Percentiles rank a stretch among this genome's conserved stretches.
phyloP scores from a whole-genome alignment of 108 stramenopile genomes.

The Aureococcus anophagefferens region DNA sequence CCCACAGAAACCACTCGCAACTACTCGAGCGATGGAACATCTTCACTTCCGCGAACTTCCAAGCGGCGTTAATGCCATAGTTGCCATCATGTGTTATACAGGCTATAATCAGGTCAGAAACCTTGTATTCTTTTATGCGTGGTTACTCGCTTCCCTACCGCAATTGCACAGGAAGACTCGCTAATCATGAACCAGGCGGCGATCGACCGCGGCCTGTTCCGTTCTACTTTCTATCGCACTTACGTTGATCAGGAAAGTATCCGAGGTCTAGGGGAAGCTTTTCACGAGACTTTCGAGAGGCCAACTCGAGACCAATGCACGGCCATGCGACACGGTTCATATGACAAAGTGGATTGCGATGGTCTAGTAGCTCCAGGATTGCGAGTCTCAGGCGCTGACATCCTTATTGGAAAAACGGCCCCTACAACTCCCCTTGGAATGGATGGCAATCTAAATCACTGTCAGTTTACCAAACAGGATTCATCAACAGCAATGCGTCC shows the following conservation, averaged over 20 bases:
- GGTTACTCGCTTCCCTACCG: too few species aligned
- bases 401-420: slow-evolving; percentile 89
- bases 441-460: too few species aligned
- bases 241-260: slow-evolving; percentile 76
- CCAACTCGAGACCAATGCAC: slow-evolving; percentile 64
- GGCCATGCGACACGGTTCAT: slow-evolving; percentile 88
- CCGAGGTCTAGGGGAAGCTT: too few species aligned
- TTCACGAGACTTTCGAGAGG: slow-evolving; percentile 71
- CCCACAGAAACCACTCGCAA: slow-evolving; percentile 51
- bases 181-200: slow-evolving; percentile 96
- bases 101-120: slow-evolving; percentile 90
- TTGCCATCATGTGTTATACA: slow-evolving; percentile 96
- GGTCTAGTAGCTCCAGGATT: slow-evolving; percentile 89
- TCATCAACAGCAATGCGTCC: slow-evolving; percentile 92
- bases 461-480: slow-evolving; percentile 75
- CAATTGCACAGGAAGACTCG: slow-evolving; percentile 63
- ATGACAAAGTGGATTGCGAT: slow-evolving; percentile 95
- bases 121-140: not conserved
- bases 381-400: slow-evolving; percentile 86
- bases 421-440: too few species aligned
- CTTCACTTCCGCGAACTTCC: slow-evolving; percentile 91
- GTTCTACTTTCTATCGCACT: slow-evolving; percentile 86
- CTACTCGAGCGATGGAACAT: not conserved
- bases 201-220: slow-evolving; percentile 95
- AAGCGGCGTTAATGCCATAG: slow-evolving; percentile 89